Evolutionary conservation across 1,284 basidiomycete species (phyloP).

Genomic region (Irpex rosettiformis): DNA sequence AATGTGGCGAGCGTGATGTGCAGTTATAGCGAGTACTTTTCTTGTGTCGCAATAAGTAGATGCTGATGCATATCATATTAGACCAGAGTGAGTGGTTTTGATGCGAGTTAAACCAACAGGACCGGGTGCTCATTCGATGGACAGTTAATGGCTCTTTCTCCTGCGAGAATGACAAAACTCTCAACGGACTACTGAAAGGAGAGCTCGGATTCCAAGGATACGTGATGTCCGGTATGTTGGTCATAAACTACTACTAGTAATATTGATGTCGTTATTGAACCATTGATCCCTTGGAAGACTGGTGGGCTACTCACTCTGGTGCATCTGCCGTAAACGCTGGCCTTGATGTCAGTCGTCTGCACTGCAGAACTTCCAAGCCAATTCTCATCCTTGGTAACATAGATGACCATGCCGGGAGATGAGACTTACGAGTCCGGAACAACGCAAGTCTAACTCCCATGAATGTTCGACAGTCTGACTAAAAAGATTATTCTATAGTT

Average conservation of each 20-base stretch:
- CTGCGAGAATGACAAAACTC: conserved; percentile 61
- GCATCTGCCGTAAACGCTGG: conserved; percentile 48
- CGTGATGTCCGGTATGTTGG: conserved; percentile 25
- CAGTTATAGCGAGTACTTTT: conserved; percentile 47
- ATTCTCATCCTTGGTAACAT: background rate
- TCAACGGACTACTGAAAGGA: conserved; percentile 67
- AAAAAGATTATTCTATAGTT: conserved; percentile 7
- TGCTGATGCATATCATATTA: background rate
- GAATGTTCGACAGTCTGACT: background rate
- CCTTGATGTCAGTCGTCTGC: conserved; percentile 44
- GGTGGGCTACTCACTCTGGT: conserved; percentile 32
- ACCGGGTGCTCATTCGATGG: conserved; percentile 30
- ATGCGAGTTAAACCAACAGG: conserved; percentile 23
- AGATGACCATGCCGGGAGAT: conserved; percentile 66
- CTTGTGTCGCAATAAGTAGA: background rate
- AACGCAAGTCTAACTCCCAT: background rate
- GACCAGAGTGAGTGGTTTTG: background rate
- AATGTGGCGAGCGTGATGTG: conserved; percentile 69
- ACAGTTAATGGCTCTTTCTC: conserved; percentile 59
- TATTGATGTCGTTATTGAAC: background rate
- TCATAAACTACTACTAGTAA: background rate
- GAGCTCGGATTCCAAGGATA: conserved; percentile 72
- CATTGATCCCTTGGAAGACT: conserved; percentile 51
- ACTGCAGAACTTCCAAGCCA: conserved; percentile 40
- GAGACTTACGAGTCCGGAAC: conserved; percentile 25